Evolutionary conservation across 2,329 filamentous ascomycete species (phyloP).

Genomic region (Apiospora rasikravindrae): DNA sequence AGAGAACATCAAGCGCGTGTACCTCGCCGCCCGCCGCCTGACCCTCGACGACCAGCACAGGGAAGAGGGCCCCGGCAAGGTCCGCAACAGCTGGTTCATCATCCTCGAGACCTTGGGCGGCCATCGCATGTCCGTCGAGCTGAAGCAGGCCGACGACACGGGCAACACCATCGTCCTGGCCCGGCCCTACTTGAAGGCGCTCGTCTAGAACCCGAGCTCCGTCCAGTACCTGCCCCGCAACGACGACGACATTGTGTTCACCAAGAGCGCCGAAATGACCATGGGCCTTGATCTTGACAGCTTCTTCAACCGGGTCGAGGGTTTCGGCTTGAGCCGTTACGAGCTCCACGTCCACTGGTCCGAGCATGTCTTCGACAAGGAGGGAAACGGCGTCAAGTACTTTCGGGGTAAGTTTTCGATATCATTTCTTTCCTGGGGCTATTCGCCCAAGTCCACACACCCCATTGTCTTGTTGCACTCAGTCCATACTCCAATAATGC

Average conservation of each 20-base stretch:
- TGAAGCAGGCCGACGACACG: background rate
- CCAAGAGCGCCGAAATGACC: background rate
- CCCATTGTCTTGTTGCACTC: background rate
- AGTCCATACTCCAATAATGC: background rate
- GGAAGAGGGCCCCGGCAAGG: background rate
- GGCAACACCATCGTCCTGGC: background rate
- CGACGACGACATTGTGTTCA: background rate
- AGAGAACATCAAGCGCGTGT: background rate
- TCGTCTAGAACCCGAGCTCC: background rate
- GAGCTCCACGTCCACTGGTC: too few species aligned
- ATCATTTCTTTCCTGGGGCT: background rate
- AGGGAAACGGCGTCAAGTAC: background rate
- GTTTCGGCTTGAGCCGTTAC: background rate
- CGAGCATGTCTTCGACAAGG: fast-evolving
- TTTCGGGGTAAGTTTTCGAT: background rate
- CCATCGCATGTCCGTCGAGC: background rate
- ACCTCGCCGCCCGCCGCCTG: background rate
- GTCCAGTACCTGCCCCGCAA: too few species aligned
- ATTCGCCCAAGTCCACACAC: background rate
- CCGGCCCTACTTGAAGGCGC: background rate
- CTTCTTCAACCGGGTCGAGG: background rate
- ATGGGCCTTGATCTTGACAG: background rate
- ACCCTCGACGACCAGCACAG: background rate
- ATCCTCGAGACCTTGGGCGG: background rate
- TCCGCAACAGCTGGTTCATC: background rate